A percentile compares a stretch with the other conserved stretches of the same genome.
Conservation (phyloP, 2,329 filamentous ascomycete species). For the Sporothrix phasma region DNA sequence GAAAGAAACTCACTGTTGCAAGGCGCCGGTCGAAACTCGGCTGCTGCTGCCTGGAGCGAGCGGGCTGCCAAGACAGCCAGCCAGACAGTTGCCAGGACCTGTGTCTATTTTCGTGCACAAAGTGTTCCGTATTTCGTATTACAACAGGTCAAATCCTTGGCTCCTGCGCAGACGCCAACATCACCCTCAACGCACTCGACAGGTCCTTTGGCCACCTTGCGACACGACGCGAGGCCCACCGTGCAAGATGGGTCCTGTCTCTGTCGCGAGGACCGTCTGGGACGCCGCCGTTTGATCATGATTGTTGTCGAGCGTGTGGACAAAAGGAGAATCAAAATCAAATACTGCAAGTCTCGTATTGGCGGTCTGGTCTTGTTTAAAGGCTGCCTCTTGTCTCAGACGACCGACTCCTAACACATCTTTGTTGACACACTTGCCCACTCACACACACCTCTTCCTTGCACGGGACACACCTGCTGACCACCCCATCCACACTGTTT, state of each 20-base stretch:
- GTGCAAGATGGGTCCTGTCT: too few relatives aligned
- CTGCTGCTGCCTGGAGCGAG: constrained; percentile 4
- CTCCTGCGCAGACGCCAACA: not conserved
- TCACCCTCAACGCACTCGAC: not conserved
- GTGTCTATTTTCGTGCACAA: too few relatives aligned
- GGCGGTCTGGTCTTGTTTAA: not conserved
- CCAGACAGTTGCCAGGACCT: too few relatives aligned
- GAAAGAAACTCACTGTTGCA: too few relatives aligned
- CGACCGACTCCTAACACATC: not conserved
- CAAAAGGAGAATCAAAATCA: not conserved
- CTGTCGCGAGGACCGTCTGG: not conserved
- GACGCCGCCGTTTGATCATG: too few relatives aligned
- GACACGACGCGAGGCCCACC: not conserved
- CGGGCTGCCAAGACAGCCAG: not conserved
- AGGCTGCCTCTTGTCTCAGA: not conserved
- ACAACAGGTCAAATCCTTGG: too few relatives aligned
- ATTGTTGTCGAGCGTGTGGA: not conserved
- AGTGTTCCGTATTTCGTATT: too few relatives aligned
- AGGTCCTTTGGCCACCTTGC: not conserved
- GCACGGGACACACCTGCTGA: not conserved
- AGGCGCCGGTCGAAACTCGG: too few relatives aligned
- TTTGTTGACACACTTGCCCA: not conserved
- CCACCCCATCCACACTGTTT: not conserved
- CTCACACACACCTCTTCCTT: too few relatives aligned
- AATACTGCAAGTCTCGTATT: not conserved